A percentile compares a stretch with the other conserved stretches of the same genome.
Conservation (phyloP, 1,284 basidiomycete species). For the Crepidotus sp. region DNA sequence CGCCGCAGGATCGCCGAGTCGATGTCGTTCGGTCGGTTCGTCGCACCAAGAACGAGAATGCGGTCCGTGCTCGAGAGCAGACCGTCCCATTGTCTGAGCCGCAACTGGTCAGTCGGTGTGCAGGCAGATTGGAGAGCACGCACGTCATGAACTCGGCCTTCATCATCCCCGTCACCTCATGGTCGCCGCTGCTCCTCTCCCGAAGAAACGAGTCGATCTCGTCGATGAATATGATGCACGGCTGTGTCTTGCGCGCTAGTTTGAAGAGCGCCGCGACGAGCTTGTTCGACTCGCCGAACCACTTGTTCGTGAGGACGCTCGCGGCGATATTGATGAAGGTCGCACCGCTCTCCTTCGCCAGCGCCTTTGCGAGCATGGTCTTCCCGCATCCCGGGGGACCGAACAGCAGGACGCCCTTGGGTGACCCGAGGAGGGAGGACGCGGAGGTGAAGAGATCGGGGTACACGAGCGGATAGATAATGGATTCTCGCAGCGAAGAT, state of each 20-base stretch:
- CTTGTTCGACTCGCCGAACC: constrained; percentile 99
- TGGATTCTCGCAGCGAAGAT: constrained; percentile 84
- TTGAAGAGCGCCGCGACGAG: constrained; percentile 90
- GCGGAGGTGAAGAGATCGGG: constrained; percentile 81
- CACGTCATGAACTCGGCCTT: constrained; percentile 99
- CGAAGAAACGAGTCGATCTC: constrained; percentile 96
- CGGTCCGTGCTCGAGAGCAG: constrained; percentile 78
- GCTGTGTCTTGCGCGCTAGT: constrained; percentile 75
- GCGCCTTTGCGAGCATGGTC: constrained; percentile 91
- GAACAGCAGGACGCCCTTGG: constrained; percentile 78
- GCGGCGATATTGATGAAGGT: constrained; percentile 92
- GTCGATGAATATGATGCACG: constrained; percentile 92
- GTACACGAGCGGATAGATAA: constrained; percentile 93
- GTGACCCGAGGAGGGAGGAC: constrained; percentile 63
- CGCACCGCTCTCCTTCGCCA: constrained; percentile 94
- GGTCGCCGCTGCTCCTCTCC: constrained; percentile 81
- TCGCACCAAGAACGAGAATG: constrained; percentile 92
- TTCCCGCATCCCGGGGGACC: constrained; percentile 93
- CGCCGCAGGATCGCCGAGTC: constrained; percentile 91
- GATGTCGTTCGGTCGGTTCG: constrained; percentile 93
- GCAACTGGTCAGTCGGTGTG: constrained; percentile 7
- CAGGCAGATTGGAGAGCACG: constrained; percentile 22
- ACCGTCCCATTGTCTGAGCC: constrained; percentile 86
- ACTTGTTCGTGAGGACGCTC: constrained; percentile 79
- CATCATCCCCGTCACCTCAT: constrained; percentile 99